phyloP scores from a whole-genome alignment of 148 eudicot species.

The Polygonum aviculare region DNA sequence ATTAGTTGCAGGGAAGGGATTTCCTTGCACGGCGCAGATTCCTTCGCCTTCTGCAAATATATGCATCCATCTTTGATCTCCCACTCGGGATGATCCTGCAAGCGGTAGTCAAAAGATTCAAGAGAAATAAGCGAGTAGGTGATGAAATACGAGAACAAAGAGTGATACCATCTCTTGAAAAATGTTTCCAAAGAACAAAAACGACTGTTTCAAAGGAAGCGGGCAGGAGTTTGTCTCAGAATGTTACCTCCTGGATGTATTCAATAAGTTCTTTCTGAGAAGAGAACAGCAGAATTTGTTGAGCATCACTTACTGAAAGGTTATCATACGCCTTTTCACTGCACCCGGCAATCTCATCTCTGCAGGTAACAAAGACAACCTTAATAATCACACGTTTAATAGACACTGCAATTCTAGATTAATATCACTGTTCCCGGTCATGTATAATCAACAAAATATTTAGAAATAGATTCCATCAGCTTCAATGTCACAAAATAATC shows the following conservation, averaged over 20 bases:
- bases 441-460: neutral
- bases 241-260: constrained; percentile 66
- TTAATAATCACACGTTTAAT: neutral
- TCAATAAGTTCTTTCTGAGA: constrained; percentile 64
- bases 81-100: constrained; percentile 95
- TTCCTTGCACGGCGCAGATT: constrained; percentile 80
- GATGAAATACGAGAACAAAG: neutral
- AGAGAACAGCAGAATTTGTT: constrained; percentile 59
- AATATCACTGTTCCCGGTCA: neutral
- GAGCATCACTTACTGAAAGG: constrained; percentile 71
- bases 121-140: neutral
- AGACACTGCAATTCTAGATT: neutral
- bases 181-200: neutral
- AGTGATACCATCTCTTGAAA: neutral
- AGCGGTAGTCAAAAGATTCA: neutral
- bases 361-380: constrained; percentile 20
- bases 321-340: constrained; percentile 95
- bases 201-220: neutral
- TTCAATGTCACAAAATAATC: neutral
- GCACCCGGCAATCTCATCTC: constrained; percentile 97
- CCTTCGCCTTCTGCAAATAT: constrained; percentile 74
- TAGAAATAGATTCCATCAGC: neutral
- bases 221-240: neutral
- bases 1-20: constrained; percentile 86
- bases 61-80: constrained; percentile 68